Evolutionary conservation across 208 protist species (phyloP), one percentile per base, ranked within the genome.

Genomic region (Vickermania ingenoplastis): DNA sequence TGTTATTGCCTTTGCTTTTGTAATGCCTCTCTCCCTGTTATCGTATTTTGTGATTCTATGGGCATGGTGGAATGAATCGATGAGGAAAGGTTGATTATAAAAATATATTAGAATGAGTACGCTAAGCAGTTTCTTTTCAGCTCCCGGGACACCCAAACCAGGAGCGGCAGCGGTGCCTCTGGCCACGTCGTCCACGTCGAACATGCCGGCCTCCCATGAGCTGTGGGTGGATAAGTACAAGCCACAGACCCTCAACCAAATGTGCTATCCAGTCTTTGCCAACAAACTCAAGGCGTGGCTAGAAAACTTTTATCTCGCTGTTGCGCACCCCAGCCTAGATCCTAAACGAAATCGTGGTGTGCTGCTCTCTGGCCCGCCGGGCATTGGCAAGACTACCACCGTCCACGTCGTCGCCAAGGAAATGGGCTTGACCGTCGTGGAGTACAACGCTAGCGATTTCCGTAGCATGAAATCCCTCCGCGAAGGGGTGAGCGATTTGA

Each of bases 371-470:
- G 98, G 99, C 3, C 88, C 95, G 1, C 98, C 99, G 0, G 99
- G 99, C 4, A 96, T 99, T 31, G 99, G 99, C 57, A 99, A 99
- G 81, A 99, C 99, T 21, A 97, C 97, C 0, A 75, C 96, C 0
- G 97, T 98, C 1, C 73, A 94, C 31, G 61, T 99, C 7, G 83
- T 98, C 1, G 88, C 83, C 3, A 62, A 53, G 0, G 82, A 92
- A 53, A 63, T 75, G 11, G 97, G 97, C 1, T 97, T 89, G 22
- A 66, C 82, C 3, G 80, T 99, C 0, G 69, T 96, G 3, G 98
- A 99, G 82, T 97, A 99, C 62, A 99, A 99, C 76, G 98, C 99
- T 0, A 97, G 86, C 67, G 98, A 99, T 71, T 94, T 95, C 17
- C 91, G 99, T 51, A 98, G 81, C 62, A 95, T 98, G 60, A 96